A percentile compares a stretch with the other conserved stretches of the same genome.
phyloP scores from a whole-genome alignment of 305 asterid genomes.

The Fraxinus latifolia region DNA sequence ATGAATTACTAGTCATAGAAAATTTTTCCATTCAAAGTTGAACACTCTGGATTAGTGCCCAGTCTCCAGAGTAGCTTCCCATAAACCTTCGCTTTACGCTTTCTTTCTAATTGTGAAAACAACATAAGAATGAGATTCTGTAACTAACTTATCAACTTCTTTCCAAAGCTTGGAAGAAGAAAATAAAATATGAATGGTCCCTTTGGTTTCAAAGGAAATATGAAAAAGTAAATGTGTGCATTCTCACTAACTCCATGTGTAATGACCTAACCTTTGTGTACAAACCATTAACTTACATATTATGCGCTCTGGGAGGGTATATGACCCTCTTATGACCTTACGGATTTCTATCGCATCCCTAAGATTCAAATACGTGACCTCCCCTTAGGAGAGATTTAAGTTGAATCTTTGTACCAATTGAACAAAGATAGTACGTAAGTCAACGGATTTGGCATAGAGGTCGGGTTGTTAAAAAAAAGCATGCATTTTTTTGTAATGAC shows the following conservation, averaged over 20 bases:
- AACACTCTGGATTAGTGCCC: not conserved
- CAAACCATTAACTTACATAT: no score
- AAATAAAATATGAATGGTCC: not conserved
- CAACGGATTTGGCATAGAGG: not conserved
- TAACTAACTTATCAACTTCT: not conserved
- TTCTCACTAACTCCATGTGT: not conserved
- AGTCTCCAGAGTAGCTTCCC: no score
- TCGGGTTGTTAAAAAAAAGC: not conserved
- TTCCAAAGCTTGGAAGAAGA: not conserved
- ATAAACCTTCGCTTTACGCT: not conserved
- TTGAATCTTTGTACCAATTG: not conserved
- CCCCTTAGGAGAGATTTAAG: not conserved
- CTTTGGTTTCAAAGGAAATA: not conserved
- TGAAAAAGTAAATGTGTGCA: not conserved
- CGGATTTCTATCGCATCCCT: no score
- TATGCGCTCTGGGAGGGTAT: not conserved
- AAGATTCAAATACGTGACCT: not conserved
- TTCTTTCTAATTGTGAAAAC: not conserved
- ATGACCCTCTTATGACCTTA: not conserved
- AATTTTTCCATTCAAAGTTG: not conserved
- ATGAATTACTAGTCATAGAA: not conserved
- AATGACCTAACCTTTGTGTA: no score
- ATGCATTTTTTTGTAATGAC: not conserved
- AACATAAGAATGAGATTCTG: not conserved
- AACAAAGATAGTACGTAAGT: not conserved